Evolutionary conservation across 2,329 filamentous ascomycete species (phyloP).

Genomic region (Pseudonectria buxi): DNA sequence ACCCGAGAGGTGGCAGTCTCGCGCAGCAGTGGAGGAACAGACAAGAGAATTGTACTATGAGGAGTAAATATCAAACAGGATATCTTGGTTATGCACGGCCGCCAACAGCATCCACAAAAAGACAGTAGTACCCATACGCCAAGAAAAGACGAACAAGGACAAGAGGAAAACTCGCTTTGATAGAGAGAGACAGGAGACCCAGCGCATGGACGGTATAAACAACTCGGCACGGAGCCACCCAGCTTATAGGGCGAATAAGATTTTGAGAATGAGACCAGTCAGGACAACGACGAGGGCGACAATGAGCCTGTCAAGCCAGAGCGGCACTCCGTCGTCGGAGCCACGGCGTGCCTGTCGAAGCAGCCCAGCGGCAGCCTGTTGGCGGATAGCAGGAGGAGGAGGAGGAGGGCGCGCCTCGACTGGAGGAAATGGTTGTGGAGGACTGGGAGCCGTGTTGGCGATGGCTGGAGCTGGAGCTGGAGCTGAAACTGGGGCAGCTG

Average conservation of each 20-base stretch:
- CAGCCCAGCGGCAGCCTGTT: constrained; percentile 5
- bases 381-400: constrained; percentile 2
- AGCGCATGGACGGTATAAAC: too few relatives aligned
- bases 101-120: too few relatives aligned
- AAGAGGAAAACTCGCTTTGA: background rate
- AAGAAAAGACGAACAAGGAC: background rate
- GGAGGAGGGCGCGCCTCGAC: constrained; percentile 1
- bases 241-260: constrained; percentile 31
- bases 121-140: too few relatives aligned
- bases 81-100: too few relatives aligned
- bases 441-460: constrained; percentile 2
- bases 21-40: too few relatives aligned
- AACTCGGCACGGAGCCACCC: too few relatives aligned
- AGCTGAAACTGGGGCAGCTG: background rate
- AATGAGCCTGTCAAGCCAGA: constrained; percentile 79
- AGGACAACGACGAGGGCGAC: constrained; percentile 64
- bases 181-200: too few relatives aligned
- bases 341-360: constrained; percentile 15
- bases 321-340: constrained; percentile 46
- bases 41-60: too few relatives aligned
- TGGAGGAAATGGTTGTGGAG: constrained; percentile 9
- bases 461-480: background rate
- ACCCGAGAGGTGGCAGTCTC: too few relatives aligned
- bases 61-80: too few relatives aligned
- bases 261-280: constrained; percentile 60